Evolutionary conservation across 2,329 filamentous ascomycete species (phyloP), one percentile per base, ranked within the genome.

Genomic region (Xylogone sp.): DNA sequence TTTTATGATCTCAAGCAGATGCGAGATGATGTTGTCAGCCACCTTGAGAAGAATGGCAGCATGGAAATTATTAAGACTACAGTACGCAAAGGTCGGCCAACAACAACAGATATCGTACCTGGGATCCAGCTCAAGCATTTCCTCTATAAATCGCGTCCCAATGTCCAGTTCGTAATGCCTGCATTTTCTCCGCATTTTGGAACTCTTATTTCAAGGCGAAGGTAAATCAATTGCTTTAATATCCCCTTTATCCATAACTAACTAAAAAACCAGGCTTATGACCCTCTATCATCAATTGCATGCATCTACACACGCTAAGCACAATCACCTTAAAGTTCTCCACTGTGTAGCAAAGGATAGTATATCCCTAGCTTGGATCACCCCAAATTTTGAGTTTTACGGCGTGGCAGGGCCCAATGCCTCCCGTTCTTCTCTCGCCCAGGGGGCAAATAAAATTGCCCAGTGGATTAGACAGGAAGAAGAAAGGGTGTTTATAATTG

Each of bases 141-240:
- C 65, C 72, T 99, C 18, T 99, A 96, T 77, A 99, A 97, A 70
- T 96, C 90, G 16, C 83, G 90, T 53, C 85, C 87, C 19, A 96
- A 99, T 62, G 94, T 99, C 22, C 95, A 99, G 68, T 99, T 97
- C 69, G 87, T 84, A 59, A 96, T 96, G 90, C 88, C 92, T 1
- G 84, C 88, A 0, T 87, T 90, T 54, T 77, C 83, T 9, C 86
- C 89, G 0, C 75, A 84, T 51, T 94, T 94, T 63, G 69, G 68
- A 21, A 74, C 65, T 2, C 66, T 81, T 3, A 72, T 89, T 45
- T 77, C 83, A 42, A 78, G 82, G 47, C 78, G 90, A 65, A 82
- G 84, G 70, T 83, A 68, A 54, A 58, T 18, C 49, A 24, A 39
- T 42, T 42, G 31, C 50, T 46, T 45, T 54, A 55, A 43, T 54